Evolutionary conservation across 352 stramenopile species (phyloP).

Genomic region (Phytophthora sp.): DNA sequence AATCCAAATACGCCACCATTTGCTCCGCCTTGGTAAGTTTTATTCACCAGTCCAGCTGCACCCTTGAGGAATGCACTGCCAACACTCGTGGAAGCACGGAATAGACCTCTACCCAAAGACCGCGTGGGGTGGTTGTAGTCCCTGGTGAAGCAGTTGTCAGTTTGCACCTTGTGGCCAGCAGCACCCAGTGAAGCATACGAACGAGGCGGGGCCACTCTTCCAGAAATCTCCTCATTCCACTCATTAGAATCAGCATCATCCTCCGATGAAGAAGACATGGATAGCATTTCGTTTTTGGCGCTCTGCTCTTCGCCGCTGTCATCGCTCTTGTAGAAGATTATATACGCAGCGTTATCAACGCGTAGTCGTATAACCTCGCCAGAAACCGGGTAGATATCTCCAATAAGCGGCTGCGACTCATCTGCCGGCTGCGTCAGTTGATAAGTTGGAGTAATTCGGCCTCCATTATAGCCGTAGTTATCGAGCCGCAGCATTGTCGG

Average conservation of each 20-base stretch:
- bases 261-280: conserved; percentile 57
- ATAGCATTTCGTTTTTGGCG: conserved; percentile 45
- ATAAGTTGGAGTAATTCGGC: conserved; percentile 66
- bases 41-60: conserved; percentile 79
- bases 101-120: conserved; percentile 80
- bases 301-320: conserved; percentile 53
- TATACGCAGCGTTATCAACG: conserved; percentile 83
- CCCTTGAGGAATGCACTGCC: conserved; percentile 86
- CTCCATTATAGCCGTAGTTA: conserved; percentile 44
- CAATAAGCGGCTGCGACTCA: conserved; percentile 69
- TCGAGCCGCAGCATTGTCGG: conserved; percentile 42
- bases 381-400: conserved; percentile 71
- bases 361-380: conserved; percentile 77
- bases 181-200: conserved; percentile 84
- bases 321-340: conserved; percentile 89
- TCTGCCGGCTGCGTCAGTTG: conserved; percentile 58
- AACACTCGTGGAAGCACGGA: conserved; percentile 86
- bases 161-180: conserved; percentile 87
- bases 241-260: conserved; percentile 47
- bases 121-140: conserved; percentile 82
- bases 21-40: conserved; percentile 87
- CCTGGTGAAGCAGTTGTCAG: conserved; percentile 84
- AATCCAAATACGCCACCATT: conserved; percentile 88
- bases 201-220: conserved; percentile 47
- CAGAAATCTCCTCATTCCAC: conserved; percentile 44